Evolutionary conservation across 805 yeast genomes (phyloP).

Genomic region (Suhomyces emberorum): DNA sequence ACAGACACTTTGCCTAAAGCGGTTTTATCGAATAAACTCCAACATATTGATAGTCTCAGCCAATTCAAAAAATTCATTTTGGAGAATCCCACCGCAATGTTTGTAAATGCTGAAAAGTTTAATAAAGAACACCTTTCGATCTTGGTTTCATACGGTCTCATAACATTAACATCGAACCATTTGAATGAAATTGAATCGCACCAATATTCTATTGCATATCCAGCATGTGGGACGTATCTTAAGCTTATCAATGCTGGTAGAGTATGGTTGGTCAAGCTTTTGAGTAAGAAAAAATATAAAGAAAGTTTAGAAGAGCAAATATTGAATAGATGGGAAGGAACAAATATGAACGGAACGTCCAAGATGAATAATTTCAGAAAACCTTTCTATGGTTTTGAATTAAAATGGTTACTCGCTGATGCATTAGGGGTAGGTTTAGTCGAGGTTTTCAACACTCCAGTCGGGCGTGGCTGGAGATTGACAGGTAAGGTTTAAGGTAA

Average conservation of each 20-base stretch:
- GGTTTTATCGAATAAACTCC: conserved; percentile 5
- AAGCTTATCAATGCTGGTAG: conserved; percentile 44
- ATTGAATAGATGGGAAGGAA: conserved; percentile 45
- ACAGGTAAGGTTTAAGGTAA: conserved; percentile 41
- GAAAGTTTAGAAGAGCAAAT: conserved; percentile 44
- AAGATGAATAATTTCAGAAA: conserved; percentile 40
- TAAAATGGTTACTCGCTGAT: conserved; percentile 50
- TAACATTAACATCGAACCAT: conserved; percentile 45
- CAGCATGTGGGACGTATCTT: conserved; percentile 49
- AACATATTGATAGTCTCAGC: conserved; percentile 13
- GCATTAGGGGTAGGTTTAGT: conserved; percentile 50
- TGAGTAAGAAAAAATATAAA: conserved; percentile 36
- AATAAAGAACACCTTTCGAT: conserved; percentile 24
- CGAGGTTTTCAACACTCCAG: conserved; percentile 52
- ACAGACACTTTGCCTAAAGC: conserved; percentile 2
- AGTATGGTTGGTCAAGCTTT: conserved; percentile 38
- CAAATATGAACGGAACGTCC: conserved; percentile 18
- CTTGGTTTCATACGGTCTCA: conserved; percentile 40
- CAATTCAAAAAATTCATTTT: conserved; percentile 21
- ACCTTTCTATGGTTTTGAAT: conserved; percentile 49
- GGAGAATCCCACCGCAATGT: conserved; percentile 27
- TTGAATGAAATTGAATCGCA: conserved; percentile 38
- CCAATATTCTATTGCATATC: conserved; percentile 44
- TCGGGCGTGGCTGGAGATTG: conserved; percentile 56
- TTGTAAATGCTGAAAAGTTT: conserved; percentile 18